Evolutionary conservation across 2,329 filamentous ascomycete genomes (phyloP).

Genomic region (Fusarium algeriense): DNA sequence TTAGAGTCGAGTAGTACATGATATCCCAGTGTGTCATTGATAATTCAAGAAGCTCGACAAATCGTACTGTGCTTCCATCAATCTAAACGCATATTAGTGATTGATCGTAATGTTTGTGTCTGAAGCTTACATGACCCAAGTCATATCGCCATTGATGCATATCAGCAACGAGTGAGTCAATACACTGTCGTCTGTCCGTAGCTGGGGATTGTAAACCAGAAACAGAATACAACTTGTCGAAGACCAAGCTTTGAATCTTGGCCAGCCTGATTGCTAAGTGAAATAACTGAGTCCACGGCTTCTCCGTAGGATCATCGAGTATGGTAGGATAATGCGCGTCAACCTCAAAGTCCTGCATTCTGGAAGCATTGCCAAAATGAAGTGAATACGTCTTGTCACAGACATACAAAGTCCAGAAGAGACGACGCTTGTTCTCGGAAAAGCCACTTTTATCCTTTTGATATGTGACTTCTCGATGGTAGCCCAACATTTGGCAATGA

Average conservation of each 20-base stretch:
- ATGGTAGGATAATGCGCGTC: slow-evolving; percentile 20
- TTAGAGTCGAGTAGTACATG: slow-evolving; percentile 41
- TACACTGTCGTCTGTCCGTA: slow-evolving; percentile 13
- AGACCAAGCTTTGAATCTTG: slow-evolving; percentile 25
- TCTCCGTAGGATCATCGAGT: slow-evolving; percentile 10
- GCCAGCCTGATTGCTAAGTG: slow-evolving; percentile 24
- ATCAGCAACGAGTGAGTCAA: slow-evolving; percentile 12
- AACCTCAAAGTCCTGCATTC: slow-evolving; percentile 35
- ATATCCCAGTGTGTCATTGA: slow-evolving; percentile 34
- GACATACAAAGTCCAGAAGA: slow-evolving; percentile 39
- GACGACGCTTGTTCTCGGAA: slow-evolving; percentile 18
- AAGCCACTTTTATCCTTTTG: slow-evolving; percentile 20
- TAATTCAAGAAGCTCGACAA: not conserved
- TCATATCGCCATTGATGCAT: slow-evolving; percentile 28
- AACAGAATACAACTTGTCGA: slow-evolving; percentile 29
- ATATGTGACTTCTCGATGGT: slow-evolving; percentile 34
- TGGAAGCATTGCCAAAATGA: slow-evolving; percentile 27
- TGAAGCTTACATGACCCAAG: slow-evolving; percentile 13
- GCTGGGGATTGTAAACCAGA: slow-evolving; percentile 8
- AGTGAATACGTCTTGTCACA: slow-evolving; percentile 36
- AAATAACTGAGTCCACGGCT: slow-evolving; percentile 28
- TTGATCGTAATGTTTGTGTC: accelerated
- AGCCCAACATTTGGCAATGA: slow-evolving; percentile 40
- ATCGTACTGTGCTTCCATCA: slow-evolving; percentile 19
- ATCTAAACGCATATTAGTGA: slow-evolving; percentile 1